A percentile compares a stretch with the other conserved stretches of the same genome.
These are phyloP conservation scores for Extremus antarcticus DNA, from an alignment of 495 filamentous ascomycete species.

Conservation along the genomic window DNA sequence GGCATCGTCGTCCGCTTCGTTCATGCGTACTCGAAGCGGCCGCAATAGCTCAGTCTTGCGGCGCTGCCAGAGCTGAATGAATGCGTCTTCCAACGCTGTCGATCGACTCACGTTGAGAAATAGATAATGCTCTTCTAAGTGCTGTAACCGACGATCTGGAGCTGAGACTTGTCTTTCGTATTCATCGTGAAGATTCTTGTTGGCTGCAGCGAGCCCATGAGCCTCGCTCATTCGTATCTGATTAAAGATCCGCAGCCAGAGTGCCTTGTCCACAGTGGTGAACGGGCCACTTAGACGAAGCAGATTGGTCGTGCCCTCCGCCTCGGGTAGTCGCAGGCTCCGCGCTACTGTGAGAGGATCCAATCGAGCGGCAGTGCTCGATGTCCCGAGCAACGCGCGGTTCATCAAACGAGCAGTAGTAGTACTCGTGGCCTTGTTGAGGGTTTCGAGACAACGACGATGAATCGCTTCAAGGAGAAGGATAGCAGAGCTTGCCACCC, in stretches of 20 bases:
- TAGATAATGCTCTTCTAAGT: constrained; percentile 9
- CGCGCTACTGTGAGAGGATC: not conserved
- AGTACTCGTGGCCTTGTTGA: no score
- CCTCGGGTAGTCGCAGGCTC: not conserved
- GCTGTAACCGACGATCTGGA: not conserved
- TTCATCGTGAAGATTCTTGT: not conserved
- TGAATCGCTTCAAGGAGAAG: not conserved
- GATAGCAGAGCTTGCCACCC: not conserved
- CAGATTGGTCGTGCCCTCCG: no score
- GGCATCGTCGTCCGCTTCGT: constrained; percentile 61
- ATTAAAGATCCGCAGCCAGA: constrained; percentile 8
- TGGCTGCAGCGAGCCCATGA: not conserved
- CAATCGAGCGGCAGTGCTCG: not conserved
- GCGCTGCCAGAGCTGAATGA: constrained; percentile 80
- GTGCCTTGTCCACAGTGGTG: not conserved
- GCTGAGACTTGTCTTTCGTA: not conserved
- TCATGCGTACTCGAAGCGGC: constrained; percentile 80
- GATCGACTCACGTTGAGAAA: constrained; percentile 11
- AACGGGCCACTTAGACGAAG: no score
- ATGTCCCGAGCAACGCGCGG: not conserved
- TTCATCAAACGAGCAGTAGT: no score
- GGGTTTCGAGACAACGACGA: no score
- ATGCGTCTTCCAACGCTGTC: constrained; percentile 60
- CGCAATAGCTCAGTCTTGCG: constrained; percentile 71
- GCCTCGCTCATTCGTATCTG: constrained; percentile 8